phyloP scores from a whole-genome alignment of 2,329 filamentous ascomycete species.

The Cordyceps sp. region DNA sequence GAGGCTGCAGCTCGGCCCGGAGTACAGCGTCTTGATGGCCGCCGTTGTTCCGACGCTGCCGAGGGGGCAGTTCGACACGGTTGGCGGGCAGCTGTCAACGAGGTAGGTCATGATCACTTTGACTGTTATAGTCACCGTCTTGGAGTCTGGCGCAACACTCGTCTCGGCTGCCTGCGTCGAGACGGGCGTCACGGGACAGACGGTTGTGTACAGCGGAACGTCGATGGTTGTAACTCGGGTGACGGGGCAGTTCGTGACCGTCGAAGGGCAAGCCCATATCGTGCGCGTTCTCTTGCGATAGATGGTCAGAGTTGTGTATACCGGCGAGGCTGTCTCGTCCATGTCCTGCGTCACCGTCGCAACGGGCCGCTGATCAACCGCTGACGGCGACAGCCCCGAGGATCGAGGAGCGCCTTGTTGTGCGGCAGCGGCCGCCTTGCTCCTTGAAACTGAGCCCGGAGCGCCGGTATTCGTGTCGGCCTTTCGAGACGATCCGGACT shows the following conservation, averaged over 20 bases:
- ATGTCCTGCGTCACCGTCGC: too few relatives aligned
- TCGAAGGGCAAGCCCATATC: background rate
- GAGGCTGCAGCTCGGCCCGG: too few relatives aligned
- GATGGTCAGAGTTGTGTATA: too few relatives aligned
- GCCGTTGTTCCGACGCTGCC: background rate
- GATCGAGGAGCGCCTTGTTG: too few relatives aligned
- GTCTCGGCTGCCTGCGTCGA: background rate
- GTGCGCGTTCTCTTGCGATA: background rate
- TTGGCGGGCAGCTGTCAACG: background rate
- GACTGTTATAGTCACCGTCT: background rate
- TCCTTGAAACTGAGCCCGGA: too few relatives aligned
- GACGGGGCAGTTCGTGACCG: background rate
- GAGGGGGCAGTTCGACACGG: background rate
- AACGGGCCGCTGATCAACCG: too few relatives aligned
- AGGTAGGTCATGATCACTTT: background rate
- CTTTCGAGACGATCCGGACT: too few relatives aligned
- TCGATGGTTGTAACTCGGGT: background rate
- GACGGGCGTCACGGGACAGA: background rate
- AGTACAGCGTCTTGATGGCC: background rate
- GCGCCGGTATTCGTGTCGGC: too few relatives aligned
- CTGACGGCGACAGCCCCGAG: too few relatives aligned
- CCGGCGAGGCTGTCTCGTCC: too few relatives aligned
- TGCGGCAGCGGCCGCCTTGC: too few relatives aligned
- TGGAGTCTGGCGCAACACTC: too few relatives aligned
- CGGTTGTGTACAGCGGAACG: background rate